A percentile compares a stretch with the other conserved stretches of the same genome.
Conservation (phyloP, 2,329 filamentous ascomycete genomes). For the Pseudocercospora fijiensis region DNA sequence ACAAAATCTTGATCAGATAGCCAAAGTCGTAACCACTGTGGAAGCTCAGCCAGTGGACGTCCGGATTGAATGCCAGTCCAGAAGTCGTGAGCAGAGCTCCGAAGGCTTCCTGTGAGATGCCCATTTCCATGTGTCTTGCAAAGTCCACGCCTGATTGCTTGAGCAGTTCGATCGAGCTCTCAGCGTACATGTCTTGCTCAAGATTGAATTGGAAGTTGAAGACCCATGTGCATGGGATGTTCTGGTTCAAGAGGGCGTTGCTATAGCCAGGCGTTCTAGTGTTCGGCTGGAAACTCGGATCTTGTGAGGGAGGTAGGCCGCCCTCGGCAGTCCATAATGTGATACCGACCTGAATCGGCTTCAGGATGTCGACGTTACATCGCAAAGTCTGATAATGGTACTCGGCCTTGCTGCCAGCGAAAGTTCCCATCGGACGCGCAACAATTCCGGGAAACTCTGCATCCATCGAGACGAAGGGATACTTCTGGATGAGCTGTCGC, state of each 20-base stretch:
- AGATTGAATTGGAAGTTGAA: conserved; percentile 98
- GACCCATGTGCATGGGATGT: conserved; percentile 85
- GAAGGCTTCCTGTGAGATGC: conserved; percentile 87
- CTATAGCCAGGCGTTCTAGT: conserved; percentile 44
- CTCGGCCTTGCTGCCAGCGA: conserved; percentile 83
- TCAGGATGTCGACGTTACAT: conserved; percentile 95
- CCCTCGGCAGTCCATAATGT: conserved; percentile 90
- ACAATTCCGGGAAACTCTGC: conserved; percentile 99
- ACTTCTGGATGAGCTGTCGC: conserved; percentile 80
- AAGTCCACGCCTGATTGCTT: conserved; percentile 94
- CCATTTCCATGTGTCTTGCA: conserved; percentile 74
- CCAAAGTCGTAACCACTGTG: conserved; percentile 98
- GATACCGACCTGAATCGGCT: conserved; percentile 95
- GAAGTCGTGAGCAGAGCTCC: conserved; percentile 88
- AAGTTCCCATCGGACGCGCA: conserved; percentile 88
- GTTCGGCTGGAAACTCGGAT: conserved; percentile 43
- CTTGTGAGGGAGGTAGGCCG: conserved; percentile 73
- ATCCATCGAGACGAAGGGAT: conserved; percentile 97
- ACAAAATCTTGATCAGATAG: conserved; percentile 91
- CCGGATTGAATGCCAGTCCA: conserved; percentile 80
- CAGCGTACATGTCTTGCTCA: conserved; percentile 95
- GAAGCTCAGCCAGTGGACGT: conserved; percentile 95
- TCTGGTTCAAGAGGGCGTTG: conserved; percentile 45
- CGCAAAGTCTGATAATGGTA: conserved; percentile 98
- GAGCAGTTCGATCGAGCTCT: conserved; percentile 88